Evolutionary conservation across 2,329 filamentous ascomycete genomes (phyloP), one percentile per base, ranked within the genome.

Genomic region (Sphaceloma murrayae): DNA sequence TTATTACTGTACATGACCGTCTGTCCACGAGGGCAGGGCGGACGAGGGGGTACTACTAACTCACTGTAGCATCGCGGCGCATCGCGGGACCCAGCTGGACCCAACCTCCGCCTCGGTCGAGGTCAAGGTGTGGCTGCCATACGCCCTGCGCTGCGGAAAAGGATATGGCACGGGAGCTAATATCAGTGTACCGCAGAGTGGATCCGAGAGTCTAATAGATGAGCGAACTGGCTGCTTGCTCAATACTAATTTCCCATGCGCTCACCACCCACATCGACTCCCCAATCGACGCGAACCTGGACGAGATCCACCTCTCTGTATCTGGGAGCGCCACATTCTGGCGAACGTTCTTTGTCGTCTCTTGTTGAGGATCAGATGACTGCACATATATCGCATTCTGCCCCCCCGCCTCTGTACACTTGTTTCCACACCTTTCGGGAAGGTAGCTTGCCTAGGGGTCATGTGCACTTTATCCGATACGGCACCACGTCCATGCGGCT

Each of bases 171-270:
- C 36, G 36, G 36, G 36, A 40, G 24, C 36, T 40, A 40, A 27
- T 40, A 26, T n/a, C 36, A 40, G 16, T 19, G 14, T 29, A 40
- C 36, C 36, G 36, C 36, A 11, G n/a, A 19, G 36, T 40, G 36
- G 36, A 40, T 30, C 36, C 36, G 36, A 14, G 30, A 40, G 19
- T 40, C 17, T 40, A 40, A 40, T 40, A 19, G 36, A 40, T 40
- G 22, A 40, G 34, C n/a, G 36, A 40, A 40, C 36, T 40, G 36
- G 34, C 24, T 16, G 22, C 5, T 40, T 29, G 24, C 30, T 26
- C n/a, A n/a, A n/a, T n/a, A n/a, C n/a, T n/a, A n/a, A n/a, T 29
- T 40, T 40, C 30, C 36, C 22, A 26, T 26, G 24, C 24, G 36
- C 36, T 29, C 19, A 22, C 24, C 19, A 40, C 14, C 36, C n/a